Base-by-base conservation (phyloP, 257 asterid genomes). In the Solanum virginianum region DNA sequence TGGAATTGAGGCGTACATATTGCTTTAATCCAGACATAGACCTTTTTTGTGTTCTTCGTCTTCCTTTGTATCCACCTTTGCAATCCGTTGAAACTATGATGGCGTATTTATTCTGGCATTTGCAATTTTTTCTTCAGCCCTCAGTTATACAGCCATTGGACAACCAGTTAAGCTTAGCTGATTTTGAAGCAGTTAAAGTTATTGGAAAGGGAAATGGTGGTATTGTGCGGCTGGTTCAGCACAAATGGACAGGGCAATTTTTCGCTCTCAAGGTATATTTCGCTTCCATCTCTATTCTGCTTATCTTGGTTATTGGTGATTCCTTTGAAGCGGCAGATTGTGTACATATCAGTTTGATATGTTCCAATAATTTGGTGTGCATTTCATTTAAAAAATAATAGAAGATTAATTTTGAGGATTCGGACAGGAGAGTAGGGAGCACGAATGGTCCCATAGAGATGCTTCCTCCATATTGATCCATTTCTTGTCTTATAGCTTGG, bases 121-220 rank as follows among this genome's bases (percentile, higher is more conserved):
- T 77, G 47, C 82, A 14, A 51, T 51, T 68, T 54, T 59, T 69
- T 85, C 36, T 85, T 24, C 92, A 95, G 99, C 97, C 98, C 62
- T 71, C 95, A 65, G 92, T 94, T 80, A 95, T 94, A 87, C 96
- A 90, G 82, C 98, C 99, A 51, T 88, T 94, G 13, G 99, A 96
- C 87, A 94, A 92, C 90, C 99, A 95, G 92, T 89, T 96, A 90
- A 91, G 98, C 90, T 91, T 96, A 90, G 98, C 98, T 0, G 99
- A 96, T 88, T 96, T 96, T 85, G 99, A 96, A 77, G 97, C 98
- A 32, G 92, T 94, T 74, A 91, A 92, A 94, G 98, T 96, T 86
- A 95, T 96, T 71, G 99, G 99, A 66, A 94, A 96, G 89, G 99
- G 99, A 83, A 94, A 91, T 83, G 98, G 99, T 13, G 99, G 99